phyloP scores from a whole-genome alignment of 2,329 filamentous ascomycete species.

The Dactylellina cionopaga region DNA sequence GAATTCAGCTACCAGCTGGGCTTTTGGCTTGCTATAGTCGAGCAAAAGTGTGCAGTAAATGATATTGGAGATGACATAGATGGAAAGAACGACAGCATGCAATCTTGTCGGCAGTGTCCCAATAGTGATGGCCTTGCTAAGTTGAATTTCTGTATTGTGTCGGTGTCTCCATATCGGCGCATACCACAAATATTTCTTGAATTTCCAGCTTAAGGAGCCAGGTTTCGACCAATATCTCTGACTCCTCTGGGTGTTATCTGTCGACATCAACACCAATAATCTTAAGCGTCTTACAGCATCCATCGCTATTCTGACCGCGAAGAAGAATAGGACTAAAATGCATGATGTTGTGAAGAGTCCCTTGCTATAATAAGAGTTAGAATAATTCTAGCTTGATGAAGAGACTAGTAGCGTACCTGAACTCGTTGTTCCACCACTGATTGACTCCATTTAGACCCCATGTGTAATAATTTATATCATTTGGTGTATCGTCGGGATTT shows the following conservation, averaged over 20 bases:
- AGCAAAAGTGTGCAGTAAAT: conserved; percentile 70
- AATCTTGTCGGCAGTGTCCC: conserved; percentile 79
- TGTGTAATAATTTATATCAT: conserved; percentile 49
- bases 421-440: conserved; percentile 46
- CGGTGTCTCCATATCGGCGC: conserved; percentile 78
- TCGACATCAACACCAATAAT: conserved; percentile 39
- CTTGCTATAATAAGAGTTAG: conserved; percentile 34
- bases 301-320: conserved; percentile 33
- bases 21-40: conserved; percentile 69
- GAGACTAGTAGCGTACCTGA: conserved; percentile 28
- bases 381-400: not conserved
- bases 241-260: conserved; percentile 33
- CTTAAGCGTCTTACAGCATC: conserved; percentile 41
- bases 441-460: conserved; percentile 51
- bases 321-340: conserved; percentile 46
- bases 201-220: conserved; percentile 33
- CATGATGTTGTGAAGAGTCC: conserved; percentile 50
- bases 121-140: conserved; percentile 74
- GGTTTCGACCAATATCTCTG: conserved; percentile 58
- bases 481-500: conserved; percentile 35
- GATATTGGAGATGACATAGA: conserved; percentile 71
- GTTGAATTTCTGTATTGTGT: conserved; percentile 78
- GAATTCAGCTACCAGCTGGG: conserved; percentile 78
- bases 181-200: conserved; percentile 73
- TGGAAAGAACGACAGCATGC: conserved; percentile 68